Conservation (phyloP, 768 basidiomycete species). For the Amanita thiersii region DNA sequence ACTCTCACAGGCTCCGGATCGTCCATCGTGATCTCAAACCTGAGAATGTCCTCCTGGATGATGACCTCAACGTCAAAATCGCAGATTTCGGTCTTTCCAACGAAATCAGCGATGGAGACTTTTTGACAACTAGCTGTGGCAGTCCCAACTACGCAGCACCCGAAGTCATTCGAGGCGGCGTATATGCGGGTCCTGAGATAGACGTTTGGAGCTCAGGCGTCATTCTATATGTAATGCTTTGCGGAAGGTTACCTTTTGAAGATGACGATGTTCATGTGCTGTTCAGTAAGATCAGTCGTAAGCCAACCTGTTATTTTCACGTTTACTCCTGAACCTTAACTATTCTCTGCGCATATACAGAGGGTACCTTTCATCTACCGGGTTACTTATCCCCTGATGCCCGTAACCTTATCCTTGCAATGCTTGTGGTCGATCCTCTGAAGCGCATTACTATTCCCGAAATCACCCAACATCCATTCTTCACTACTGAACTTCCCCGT, state of each 20-base stretch:
- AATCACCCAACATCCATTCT: constrained; percentile 88
- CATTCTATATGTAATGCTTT: constrained; percentile 98
- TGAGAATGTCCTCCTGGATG: constrained; percentile 86
- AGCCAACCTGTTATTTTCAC: constrained; percentile 24
- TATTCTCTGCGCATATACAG: constrained; percentile 27
- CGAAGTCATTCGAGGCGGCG: constrained; percentile 91
- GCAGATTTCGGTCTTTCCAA: constrained; percentile 98
- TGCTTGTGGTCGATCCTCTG: constrained; percentile 92
- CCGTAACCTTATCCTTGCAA: constrained; percentile 67
- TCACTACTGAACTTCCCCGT: constrained; percentile 73
- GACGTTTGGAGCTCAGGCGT: constrained; percentile 99
- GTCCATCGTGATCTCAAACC: constrained; percentile 98
- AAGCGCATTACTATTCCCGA: constrained; percentile 92
- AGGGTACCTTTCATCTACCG: constrained; percentile 84
- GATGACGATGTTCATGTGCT: constrained; percentile 91
- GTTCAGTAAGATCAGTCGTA: constrained; percentile 91
- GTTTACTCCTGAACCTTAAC: neutral
- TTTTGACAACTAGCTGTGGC: constrained; percentile 94
- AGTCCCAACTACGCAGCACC: constrained; percentile 99
- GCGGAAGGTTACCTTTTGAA: constrained; percentile 92
- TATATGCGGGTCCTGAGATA: constrained; percentile 97
- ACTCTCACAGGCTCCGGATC: constrained; percentile 93
- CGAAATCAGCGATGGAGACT: constrained; percentile 94
- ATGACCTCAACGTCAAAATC: constrained; percentile 88
- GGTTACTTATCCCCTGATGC: constrained; percentile 75